phyloP scores from a whole-genome alignment of 805 yeast genomes.

The Spathaspora passalidarum region DNA sequence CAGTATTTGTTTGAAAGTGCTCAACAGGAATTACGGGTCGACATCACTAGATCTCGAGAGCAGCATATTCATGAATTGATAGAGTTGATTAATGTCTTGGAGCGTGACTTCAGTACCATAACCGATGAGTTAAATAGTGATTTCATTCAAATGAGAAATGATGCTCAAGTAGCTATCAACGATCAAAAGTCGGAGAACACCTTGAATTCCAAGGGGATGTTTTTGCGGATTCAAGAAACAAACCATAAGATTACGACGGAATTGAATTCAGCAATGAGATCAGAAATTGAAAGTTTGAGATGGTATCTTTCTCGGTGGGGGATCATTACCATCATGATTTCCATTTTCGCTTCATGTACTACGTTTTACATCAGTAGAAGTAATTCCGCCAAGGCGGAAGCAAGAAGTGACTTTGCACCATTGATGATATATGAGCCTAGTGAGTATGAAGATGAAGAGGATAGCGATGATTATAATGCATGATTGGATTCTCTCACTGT shows the following conservation, averaged over 20 bases:
- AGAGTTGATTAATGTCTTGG: slow-evolving; percentile 62
- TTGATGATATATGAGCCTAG: slow-evolving; percentile 44
- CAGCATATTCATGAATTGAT: slow-evolving; percentile 64
- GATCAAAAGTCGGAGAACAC: slow-evolving; percentile 87
- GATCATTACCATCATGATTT: slow-evolving; percentile 64
- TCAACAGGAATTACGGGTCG: slow-evolving; percentile 79
- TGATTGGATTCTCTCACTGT: slow-evolving; percentile 42
- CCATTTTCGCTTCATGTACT: slow-evolving; percentile 53
- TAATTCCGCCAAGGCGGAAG: slow-evolving; percentile 13
- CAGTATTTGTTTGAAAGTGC: slow-evolving; percentile 89
- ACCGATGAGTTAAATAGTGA: slow-evolving; percentile 73
- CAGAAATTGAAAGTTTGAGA: slow-evolving; percentile 82
- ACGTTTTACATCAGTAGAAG: slow-evolving; percentile 48
- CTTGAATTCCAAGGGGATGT: slow-evolving; percentile 63
- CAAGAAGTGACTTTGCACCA: slow-evolving; percentile 33
- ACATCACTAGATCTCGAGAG: slow-evolving; percentile 70
- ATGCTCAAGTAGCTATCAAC: slow-evolving; percentile 76
- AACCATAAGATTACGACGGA: slow-evolving; percentile 82
- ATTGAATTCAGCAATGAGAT: slow-evolving; percentile 74
- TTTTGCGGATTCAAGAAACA: slow-evolving; percentile 73
- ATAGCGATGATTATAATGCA: slow-evolving; percentile 48
- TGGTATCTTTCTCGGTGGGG: slow-evolving; percentile 95
- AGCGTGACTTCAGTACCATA: slow-evolving; percentile 67
- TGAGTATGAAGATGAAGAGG: slow-evolving; percentile 43
- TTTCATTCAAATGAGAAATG: slow-evolving; percentile 59